Evolutionary conservation across 768 basidiomycete genomes (phyloP), one percentile per base, ranked within the genome.

Genomic region (Tubosaeta sp.): DNA sequence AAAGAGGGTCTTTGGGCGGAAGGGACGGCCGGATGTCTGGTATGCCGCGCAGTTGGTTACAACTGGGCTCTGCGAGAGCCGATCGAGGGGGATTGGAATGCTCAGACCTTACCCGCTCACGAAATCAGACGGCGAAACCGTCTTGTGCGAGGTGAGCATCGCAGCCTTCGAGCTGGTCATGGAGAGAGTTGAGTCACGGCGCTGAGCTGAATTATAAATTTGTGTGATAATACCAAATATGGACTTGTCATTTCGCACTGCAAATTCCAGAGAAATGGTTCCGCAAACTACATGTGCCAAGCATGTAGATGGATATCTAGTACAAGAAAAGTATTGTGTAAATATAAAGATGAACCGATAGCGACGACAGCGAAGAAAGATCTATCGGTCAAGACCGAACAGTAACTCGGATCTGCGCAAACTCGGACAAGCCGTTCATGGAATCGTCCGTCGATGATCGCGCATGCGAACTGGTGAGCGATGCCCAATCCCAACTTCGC

Each of bases 71-170:
- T 58, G 78, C 81, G 75, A 80, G 79, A 72, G 77, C 70, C 81
- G 59, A 76, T 80, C 78, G 51, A 75, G 76, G 77, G 76, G 79
- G 81, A 80, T 71, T 79, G 52, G 61, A 80, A 81, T 78, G 69
- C 83, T 86, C 85, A 84, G 84, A 86, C 84, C 83, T 87, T 87
- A 79, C 84, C 86, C 83, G 84, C 83, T 86, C 81, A 81, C 76
- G 68, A 84, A 56, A 49, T 53, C 54, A 61, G 63, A 69, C 51
- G 54, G n/a, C 12, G 14, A 31, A 51, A 52, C 10, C 59, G 52
- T 73, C 75, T 73, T 73, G 78, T 81, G 58, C 62, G 82, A 70
- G 56, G 71, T 81, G 82, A 85, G 83, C 82, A 36, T 36, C 35
- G 41, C 41, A 27, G 41, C 80, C 75, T 87, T 84, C 61, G 72